These are phyloP conservation scores for Filosporella fistucella DNA, from an alignment of 495 filamentous ascomycete species.

Conservation along the genomic window DNA sequence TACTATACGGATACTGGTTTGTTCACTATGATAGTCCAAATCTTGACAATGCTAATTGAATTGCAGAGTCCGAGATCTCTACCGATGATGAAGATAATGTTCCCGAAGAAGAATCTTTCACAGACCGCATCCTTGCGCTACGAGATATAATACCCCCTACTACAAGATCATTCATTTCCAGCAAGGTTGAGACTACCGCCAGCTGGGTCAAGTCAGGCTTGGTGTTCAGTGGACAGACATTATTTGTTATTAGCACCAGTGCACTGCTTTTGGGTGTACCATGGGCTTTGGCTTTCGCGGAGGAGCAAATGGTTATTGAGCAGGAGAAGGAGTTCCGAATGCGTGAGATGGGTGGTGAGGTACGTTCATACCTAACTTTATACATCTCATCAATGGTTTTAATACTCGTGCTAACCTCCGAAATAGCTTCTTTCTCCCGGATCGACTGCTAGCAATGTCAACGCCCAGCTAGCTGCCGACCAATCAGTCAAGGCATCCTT, in stretches of 20 bases:
- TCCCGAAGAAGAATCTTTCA: conserved; percentile 52
- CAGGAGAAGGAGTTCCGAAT: conserved; percentile 97
- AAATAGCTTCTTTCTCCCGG: conserved; percentile 16
- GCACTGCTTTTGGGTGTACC: conserved; percentile 88
- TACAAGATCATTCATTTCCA: conserved; percentile 64
- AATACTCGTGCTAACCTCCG: too few relatives aligned
- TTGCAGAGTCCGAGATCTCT: conserved; percentile 60
- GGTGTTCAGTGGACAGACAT: conserved; percentile 68
- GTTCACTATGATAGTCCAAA: conserved; percentile 15
- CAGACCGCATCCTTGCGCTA: conserved; percentile 78
- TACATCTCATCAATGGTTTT: too few relatives aligned
- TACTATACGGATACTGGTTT: conserved; percentile 88
- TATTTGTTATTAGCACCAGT: conserved; percentile 84
- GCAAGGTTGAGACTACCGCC: conserved; percentile 52
- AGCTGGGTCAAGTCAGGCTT: conserved; percentile 57
- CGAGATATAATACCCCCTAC: conserved; percentile 88
- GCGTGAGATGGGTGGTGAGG: conserved; percentile 63
- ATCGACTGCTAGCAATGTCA: conserved; percentile 14
- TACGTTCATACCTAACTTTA: too few relatives aligned
- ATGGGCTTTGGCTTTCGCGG: conserved; percentile 84
- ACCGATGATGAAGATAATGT: conserved; percentile 48
- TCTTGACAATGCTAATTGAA: too few relatives aligned
- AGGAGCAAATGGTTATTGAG: conserved; percentile 93
- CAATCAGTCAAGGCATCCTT: conserved; percentile 23
- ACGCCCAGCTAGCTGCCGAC: conserved; percentile 21